phyloP scores from a whole-genome alignment of 306 rosid species.

The Vigna nakashimae region DNA sequence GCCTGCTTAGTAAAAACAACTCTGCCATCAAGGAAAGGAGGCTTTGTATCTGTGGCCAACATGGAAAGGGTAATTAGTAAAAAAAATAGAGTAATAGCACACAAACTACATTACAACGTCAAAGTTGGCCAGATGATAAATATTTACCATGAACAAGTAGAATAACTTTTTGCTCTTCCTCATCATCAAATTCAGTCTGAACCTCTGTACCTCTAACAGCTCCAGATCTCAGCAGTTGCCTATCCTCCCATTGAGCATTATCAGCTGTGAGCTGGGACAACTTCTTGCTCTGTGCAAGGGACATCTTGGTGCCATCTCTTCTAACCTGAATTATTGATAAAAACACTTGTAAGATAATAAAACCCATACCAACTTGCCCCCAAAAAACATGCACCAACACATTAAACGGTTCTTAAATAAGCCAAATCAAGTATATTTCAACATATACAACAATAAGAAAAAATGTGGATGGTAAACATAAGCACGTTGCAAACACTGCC shows the following conservation, averaged over 20 bases:
- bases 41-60: slow-evolving; percentile 84
- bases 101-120: slow-evolving; percentile 25
- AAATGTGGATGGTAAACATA: not conserved
- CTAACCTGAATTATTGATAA: slow-evolving; percentile 63
- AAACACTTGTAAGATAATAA: slow-evolving; percentile 27
- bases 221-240: slow-evolving; percentile 94
- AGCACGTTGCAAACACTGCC: not conserved
- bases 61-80: slow-evolving; percentile 33
- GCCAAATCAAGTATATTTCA: slow-evolving; percentile 20
- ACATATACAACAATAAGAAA: slow-evolving; percentile 21
- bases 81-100: slow-evolving; percentile 12
- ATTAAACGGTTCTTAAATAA: slow-evolving; percentile 13
- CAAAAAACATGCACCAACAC: slow-evolving; percentile 16
- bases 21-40: slow-evolving; percentile 97
- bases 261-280: slow-evolving; percentile 95
- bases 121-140: slow-evolving; percentile 27
- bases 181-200: slow-evolving; percentile 97
- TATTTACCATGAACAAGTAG: slow-evolving; percentile 95
- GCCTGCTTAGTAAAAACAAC: slow-evolving; percentile 99
- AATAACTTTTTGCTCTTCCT: slow-evolving; percentile 94
- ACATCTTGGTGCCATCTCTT: slow-evolving; percentile 96
- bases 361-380: slow-evolving; percentile 23
- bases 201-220: slow-evolving; percentile 99
- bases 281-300: slow-evolving; percentile 93
- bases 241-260: slow-evolving; percentile 99